These are phyloP conservation scores for Fibroporia radiculosa DNA, from an alignment of 768 basidiomycete species.

Conservation along the genomic window DNA sequence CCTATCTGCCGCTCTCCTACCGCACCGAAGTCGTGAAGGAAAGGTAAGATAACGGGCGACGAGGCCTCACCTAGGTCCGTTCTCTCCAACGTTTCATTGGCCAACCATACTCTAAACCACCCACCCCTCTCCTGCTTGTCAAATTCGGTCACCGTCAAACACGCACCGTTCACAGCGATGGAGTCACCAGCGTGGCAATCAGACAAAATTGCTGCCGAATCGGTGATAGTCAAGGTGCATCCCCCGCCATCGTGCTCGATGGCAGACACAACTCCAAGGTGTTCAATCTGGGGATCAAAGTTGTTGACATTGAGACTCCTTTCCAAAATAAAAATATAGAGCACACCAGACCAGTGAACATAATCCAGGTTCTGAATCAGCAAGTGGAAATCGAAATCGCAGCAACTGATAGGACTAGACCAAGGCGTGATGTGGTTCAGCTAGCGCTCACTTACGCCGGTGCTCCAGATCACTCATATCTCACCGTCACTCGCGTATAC, in stretches of 20 bases:
- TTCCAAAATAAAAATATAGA: neutral
- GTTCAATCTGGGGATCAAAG: constrained; percentile 64
- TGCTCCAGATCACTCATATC: too few relatives aligned
- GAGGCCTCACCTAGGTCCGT: constrained; percentile 77
- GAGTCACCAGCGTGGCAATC: constrained; percentile 95
- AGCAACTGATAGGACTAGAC: too few relatives aligned
- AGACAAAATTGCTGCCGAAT: constrained; percentile 63
- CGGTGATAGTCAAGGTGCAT: constrained; percentile 72
- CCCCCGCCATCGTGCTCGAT: constrained; percentile 64
- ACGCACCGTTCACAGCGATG: constrained; percentile 74
- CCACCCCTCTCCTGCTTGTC: constrained; percentile 52
- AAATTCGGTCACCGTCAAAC: constrained; percentile 88
- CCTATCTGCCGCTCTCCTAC: constrained; percentile 73
- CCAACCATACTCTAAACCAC: constrained; percentile 91
- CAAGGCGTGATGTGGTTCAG: too few relatives aligned
- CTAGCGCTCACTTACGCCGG: too few relatives aligned
- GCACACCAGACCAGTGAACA: constrained; percentile 79
- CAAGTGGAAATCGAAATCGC: neutral
- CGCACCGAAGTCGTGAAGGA: neutral
- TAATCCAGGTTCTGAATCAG: too few relatives aligned
- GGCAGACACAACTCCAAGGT: constrained; percentile 65
- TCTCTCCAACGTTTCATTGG: constrained; percentile 87
- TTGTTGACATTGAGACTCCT: constrained; percentile 1
- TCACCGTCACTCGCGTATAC: too few relatives aligned
- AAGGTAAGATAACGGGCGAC: neutral